These are phyloP conservation scores for Fusarium aywerte DNA, from an alignment of 2,329 filamentous ascomycete species.

Conservation along the genomic window DNA sequence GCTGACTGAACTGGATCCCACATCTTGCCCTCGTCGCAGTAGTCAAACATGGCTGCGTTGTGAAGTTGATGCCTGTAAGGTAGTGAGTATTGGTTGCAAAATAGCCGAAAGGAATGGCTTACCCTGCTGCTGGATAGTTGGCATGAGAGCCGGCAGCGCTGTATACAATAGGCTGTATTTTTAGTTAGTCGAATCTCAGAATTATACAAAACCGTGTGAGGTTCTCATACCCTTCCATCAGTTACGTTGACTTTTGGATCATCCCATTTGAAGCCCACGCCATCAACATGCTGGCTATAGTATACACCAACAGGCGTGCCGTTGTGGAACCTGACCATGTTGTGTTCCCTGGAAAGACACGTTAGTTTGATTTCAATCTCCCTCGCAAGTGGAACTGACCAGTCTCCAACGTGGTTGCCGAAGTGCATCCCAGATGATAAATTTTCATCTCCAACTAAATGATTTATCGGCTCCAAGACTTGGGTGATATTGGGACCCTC, in stretches of 20 bases:
- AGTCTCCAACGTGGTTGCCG: constrained; percentile 48
- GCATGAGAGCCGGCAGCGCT: constrained; percentile 52
- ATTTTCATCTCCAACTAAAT: constrained; percentile 28
- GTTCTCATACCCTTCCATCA: constrained; percentile 45
- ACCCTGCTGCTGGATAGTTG: constrained; percentile 49
- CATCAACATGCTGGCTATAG: constrained; percentile 46
- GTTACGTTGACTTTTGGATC: constrained; percentile 40
- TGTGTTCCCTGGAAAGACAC: constrained; percentile 33
- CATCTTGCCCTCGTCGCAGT: constrained; percentile 48
- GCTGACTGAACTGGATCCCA: constrained; percentile 53
- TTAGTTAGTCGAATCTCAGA: background rate
- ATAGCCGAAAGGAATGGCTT: background rate
- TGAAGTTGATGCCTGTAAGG: constrained; percentile 48
- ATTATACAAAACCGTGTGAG: background rate
- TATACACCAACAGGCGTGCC: constrained; percentile 46
- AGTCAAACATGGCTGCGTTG: constrained; percentile 48
- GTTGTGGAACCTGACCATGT: constrained; percentile 44
- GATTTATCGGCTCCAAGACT: constrained; percentile 46
- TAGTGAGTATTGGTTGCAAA: background rate
- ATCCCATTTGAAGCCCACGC: constrained; percentile 45
- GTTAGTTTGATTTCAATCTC: constrained; percentile 2
- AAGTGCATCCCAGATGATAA: constrained; percentile 43
- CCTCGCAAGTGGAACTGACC: constrained; percentile 18
- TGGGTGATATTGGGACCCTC: constrained; percentile 49
- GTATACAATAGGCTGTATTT: constrained; percentile 48